Base-by-base conservation (phyloP, 257 asterid genomes). In the Eustoma russellianum region DNA sequence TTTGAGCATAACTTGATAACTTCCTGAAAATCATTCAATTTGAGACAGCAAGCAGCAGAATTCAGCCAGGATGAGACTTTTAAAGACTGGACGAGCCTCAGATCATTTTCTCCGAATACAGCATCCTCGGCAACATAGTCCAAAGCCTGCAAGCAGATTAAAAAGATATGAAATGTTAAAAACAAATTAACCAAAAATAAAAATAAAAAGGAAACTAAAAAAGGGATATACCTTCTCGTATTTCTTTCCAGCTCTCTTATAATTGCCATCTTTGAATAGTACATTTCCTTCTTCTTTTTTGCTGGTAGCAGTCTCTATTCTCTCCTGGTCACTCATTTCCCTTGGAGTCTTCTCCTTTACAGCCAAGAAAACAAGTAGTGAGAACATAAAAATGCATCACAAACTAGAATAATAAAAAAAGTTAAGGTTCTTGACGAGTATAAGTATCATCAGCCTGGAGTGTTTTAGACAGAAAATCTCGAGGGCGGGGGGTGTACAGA, bases 201-300 rank as follows among this genome's bases (percentile, higher is more conserved):
- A 24, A 24, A 24, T 4, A 24, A 24, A 24, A 24, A 24, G 30
- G 30, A 24, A 15, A 46, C 50, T 11, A 24, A n/a, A 16, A 48
- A 52, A 18, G 30, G 3, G 16, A 62, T 48, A 2, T 62, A 76
- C 82, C 82, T 72, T 68, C 13, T 63, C 74, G 56, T 76, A 76
- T 61, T 69, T 76, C 63, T 56, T 76, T 65, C 55, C 64, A 57
- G 91, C 91, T 66, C 85, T 73, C 53, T 69, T 71, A 65, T 81
- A 81, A 67, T 79, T 79, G 34, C 76, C 83, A 33, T 46, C 53
- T 67, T 73, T 69, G 56, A 73, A 84, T 61, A 79, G 79, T 57
- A 64, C 55, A 66, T 79, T 81, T 48, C 94, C 94, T 75, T 79
- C 94, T 70, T 81, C 94, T 69, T 81, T 84, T 71, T 68, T 79